Percentiles rank a stretch among this genome's conserved stretches.
These are phyloP conservation scores for Dothideomycetes sp. DNA, from an alignment of 2,329 filamentous ascomycete genomes.

Conservation along the genomic window DNA sequence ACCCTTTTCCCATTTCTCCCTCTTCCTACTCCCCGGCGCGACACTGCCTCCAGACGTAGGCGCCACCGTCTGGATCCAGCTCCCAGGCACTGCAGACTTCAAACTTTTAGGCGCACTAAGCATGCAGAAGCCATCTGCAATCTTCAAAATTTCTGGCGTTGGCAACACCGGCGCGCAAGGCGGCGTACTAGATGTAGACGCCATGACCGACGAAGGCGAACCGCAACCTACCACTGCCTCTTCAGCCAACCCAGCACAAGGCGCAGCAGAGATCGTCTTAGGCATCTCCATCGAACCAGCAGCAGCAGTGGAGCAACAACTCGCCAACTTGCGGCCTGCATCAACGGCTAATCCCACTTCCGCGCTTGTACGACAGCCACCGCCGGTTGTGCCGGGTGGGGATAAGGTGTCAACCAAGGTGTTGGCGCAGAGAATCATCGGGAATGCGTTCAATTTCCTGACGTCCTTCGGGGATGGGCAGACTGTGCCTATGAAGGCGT, in stretches of 20 bases:
- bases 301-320: conserved; percentile 50
- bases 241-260: conserved; percentile 10
- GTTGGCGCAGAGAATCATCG: conserved; percentile 86
- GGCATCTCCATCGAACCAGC: conserved; percentile 75
- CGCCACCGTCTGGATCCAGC: conserved; percentile 80
- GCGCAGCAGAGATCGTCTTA: conserved; percentile 50
- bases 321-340: conserved; percentile 8
- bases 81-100: conserved; percentile 53
- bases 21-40: conserved; percentile 76
- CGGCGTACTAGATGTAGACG: conserved; percentile 38
- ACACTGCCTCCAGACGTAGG: conserved; percentile 64
- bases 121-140: conserved; percentile 79
- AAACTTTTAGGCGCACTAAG: conserved; percentile 81
- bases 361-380: conserved; percentile 22
- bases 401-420: conserved; percentile 53
- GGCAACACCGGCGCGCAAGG: conserved; percentile 28
- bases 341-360: conserved; percentile 5
- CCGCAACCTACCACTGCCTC: conserved; percentile 13
- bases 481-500: conserved; percentile 85
- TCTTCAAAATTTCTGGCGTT: conserved; percentile 57
- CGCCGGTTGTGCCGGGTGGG: conserved; percentile 12
- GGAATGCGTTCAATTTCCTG: conserved; percentile 94
- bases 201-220: conserved; percentile 30
- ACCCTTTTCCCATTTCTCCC: conserved; percentile 62
- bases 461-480: conserved; percentile 72